Conservation (phyloP, 2,329 filamentous ascomycete species). For the Leptographium wingfieldii region DNA sequence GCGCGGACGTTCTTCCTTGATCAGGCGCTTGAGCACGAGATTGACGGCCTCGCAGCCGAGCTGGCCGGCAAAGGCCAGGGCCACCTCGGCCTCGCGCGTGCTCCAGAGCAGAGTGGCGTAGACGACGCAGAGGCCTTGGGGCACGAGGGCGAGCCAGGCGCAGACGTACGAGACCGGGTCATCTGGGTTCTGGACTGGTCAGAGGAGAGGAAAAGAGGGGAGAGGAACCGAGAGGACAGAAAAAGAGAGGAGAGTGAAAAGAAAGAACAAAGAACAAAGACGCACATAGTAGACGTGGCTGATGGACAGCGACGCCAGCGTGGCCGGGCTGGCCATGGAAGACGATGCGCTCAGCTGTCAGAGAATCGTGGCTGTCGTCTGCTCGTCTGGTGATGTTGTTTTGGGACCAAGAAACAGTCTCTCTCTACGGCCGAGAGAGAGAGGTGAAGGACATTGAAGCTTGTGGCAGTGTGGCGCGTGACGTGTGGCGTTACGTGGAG, state of each 20-base stretch:
- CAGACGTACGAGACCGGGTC: constrained; percentile 78
- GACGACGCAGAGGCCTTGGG: constrained; percentile 79
- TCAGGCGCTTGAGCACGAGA: constrained; percentile 75
- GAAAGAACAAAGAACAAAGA: background rate
- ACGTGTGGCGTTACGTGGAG: too few species aligned
- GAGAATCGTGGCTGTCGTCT: background rate
- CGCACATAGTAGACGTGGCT: constrained; percentile 93
- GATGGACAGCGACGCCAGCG: constrained; percentile 79
- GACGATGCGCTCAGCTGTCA: background rate
- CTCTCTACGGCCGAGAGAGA: background rate
- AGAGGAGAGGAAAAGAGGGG: background rate
- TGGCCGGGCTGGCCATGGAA: constrained; percentile 27
- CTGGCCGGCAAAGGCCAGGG: constrained; percentile 84
- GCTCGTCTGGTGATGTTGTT: background rate
- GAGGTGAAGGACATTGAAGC: too few species aligned
- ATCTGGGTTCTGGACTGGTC: constrained; percentile 54
- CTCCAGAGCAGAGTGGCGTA: constrained; percentile 87
- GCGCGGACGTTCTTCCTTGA: constrained; percentile 80
- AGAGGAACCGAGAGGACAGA: background rate
- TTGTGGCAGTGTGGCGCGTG: too few species aligned
- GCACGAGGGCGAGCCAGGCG: constrained; percentile 87
- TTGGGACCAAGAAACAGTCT: background rate
- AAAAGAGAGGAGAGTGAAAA: background rate
- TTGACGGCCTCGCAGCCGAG: constrained; percentile 86
- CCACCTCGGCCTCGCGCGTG: constrained; percentile 78